Percentiles rank a stretch among this genome's conserved stretches.
Conservation (phyloP, 2,329 filamentous ascomycete genomes). For the Zymoseptoria pseudotritici region DNA sequence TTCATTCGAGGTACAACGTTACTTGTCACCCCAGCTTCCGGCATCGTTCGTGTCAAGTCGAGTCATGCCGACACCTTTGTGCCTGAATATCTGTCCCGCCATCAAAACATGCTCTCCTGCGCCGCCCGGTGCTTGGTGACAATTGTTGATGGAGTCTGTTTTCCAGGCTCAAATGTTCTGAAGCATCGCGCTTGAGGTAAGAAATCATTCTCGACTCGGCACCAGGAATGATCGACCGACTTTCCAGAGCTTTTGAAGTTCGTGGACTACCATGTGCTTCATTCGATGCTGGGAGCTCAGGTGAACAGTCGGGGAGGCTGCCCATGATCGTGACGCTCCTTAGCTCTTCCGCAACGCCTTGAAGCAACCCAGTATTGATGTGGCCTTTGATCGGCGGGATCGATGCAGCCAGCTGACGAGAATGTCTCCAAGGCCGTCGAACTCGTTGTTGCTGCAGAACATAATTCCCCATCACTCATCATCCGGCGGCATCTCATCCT, state of each 20-base stretch:
- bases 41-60: background rate
- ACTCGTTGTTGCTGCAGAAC: background rate
- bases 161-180: background rate
- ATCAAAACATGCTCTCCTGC: background rate
- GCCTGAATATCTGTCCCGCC: background rate
- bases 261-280: background rate
- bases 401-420: background rate
- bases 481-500: slow-evolving; percentile 93
- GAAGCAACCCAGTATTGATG: background rate
- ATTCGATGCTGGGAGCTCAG: too few species aligned
- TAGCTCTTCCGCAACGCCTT: background rate
- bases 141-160: background rate
- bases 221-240: background rate
- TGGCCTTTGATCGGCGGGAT: background rate
- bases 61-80: background rate
- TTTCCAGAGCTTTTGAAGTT: background rate
- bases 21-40: background rate
- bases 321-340: background rate
- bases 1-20: background rate
- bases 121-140: background rate
- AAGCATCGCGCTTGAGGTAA: background rate
- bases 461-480: slow-evolving; percentile 52
- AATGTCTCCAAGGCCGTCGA: background rate
- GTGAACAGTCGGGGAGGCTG: too few species aligned
- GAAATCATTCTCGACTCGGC: background rate